phyloP scores from a whole-genome alignment of 1,284 basidiomycete genomes.

The Cryptococcus sp. region DNA sequence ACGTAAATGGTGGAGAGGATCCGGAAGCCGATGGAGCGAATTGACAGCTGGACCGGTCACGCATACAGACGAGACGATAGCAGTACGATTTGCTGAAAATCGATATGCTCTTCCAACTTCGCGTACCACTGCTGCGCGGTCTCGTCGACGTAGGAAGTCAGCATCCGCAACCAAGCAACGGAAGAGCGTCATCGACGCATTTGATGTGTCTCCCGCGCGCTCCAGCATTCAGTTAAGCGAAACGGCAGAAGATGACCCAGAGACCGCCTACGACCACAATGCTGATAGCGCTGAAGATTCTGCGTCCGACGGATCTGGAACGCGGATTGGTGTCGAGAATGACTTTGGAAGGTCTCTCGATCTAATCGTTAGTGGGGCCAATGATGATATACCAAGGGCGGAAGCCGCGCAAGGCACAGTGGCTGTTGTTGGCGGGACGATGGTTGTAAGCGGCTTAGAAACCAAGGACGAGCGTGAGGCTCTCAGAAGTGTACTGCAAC shows the following conservation, averaged over 20 bases:
- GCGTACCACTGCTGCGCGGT: background rate
- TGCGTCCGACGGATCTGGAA: constrained; percentile 28
- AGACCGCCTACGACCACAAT: constrained; percentile 9
- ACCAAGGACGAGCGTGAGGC: constrained; percentile 22
- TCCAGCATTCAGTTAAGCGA: background rate
- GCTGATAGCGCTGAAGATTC: background rate
- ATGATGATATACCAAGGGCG: constrained; percentile 27
- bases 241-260: constrained; percentile 1
- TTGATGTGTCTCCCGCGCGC: constrained; percentile 1
- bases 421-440: constrained; percentile 36
- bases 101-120: constrained; percentile 18
- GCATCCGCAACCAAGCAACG: constrained; percentile 1
- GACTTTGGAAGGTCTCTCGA: background rate
- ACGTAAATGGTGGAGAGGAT: constrained; percentile 24
- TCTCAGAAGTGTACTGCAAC: constrained; percentile 24
- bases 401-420: constrained; percentile 14
- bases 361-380: constrained; percentile 21
- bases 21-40: constrained; percentile 27
- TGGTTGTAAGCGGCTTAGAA: constrained; percentile 27
- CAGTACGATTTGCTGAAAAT: constrained; percentile 17
- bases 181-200: constrained; percentile 8
- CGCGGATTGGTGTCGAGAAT: constrained; percentile 11
- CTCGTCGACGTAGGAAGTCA: background rate
- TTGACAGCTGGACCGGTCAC: constrained; percentile 15
- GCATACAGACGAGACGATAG: background rate